A percentile compares a stretch with the other conserved stretches of the same genome.
Evolutionary conservation across 1,284 basidiomycete species (phyloP).

Genomic region (Malassezia slooffiae): DNA sequence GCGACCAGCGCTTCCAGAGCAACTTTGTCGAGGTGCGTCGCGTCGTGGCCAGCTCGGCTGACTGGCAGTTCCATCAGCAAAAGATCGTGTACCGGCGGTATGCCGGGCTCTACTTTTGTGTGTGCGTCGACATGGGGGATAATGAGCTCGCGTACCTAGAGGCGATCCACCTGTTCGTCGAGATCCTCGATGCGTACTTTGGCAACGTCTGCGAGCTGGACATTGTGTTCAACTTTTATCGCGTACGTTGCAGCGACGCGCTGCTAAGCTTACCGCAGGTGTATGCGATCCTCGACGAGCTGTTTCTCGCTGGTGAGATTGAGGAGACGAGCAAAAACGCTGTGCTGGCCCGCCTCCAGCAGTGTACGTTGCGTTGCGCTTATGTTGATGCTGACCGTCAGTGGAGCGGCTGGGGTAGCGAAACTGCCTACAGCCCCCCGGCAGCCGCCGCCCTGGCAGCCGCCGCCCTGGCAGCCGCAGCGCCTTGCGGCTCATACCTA

Average conservation of each 20-base stretch:
- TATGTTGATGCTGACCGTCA: not conserved
- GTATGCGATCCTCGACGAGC: slow-evolving; percentile 92
- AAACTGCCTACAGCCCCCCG: not conserved
- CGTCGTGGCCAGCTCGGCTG: not conserved
- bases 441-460: too few species aligned
- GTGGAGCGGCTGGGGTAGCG: slow-evolving; percentile 5
- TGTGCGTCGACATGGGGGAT: slow-evolving; percentile 94
- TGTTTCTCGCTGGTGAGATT: slow-evolving; percentile 96
- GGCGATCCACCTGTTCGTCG: slow-evolving; percentile 94
- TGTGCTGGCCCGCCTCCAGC: slow-evolving; percentile 71
- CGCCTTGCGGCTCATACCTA: too few species aligned
- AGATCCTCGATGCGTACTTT: slow-evolving; percentile 95
- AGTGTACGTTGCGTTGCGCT: slow-evolving; percentile 21
- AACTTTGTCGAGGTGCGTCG: slow-evolving; percentile 87
- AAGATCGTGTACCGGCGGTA: slow-evolving; percentile 52
- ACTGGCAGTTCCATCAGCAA: slow-evolving; percentile 28
- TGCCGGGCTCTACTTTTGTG: slow-evolving; percentile 71
- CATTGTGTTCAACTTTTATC: slow-evolving; percentile 97
- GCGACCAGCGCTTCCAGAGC: slow-evolving; percentile 96
- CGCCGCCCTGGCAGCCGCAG: too few species aligned
- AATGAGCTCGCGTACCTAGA: slow-evolving; percentile 95
- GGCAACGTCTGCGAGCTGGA: slow-evolving; percentile 95
- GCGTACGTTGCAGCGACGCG: slow-evolving; percentile 56
- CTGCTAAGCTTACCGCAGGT: slow-evolving; percentile 62
- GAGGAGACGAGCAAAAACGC: slow-evolving; percentile 96